Evolutionary conservation across 2,329 filamentous ascomycete genomes (phyloP), one percentile per base, ranked within the genome.

Genomic region (Acrodontium crateriforme): DNA sequence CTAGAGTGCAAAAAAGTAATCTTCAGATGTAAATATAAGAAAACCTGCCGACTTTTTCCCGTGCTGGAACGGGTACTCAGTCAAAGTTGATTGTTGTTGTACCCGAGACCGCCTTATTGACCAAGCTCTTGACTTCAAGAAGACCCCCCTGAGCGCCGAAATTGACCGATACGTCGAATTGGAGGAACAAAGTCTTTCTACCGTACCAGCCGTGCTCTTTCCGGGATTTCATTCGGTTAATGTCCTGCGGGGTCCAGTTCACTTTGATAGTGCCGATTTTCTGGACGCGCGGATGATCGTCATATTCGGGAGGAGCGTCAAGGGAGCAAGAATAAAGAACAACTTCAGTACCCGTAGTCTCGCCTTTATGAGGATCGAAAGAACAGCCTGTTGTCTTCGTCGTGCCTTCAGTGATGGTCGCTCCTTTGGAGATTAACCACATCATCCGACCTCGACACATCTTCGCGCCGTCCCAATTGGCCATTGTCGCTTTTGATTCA

Each of bases 341-440:
- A 16, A 13, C 16, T 16, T 13, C 18, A 9, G 15, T 16, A 13
- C 18, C 18, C 24, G 18, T 6, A 8, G 16, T 16, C 9, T 26
- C 24, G 14, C 7, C 24, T 8, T 26, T 26, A 9, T 6, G 16
- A 12, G 24, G 13, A 8, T 13, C 13, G 6, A 26, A 16, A 12
- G 9, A 15, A 9, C 16, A 12, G 24, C 15, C 9, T 6, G 18
- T 8, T 8, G 24, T 7, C 6, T 16, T 6, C 15, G 10, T 14
- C 9, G 24, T 26, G 14, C 14, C 22, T 7, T 12, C 22, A 13
- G 22, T 7, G 9, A 7, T 24, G 8, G 15, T 16, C 9, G 13
- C 12, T 12, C 16, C 32, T 25, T 35, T 35, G 9, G 11, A 16
- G 15, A 28, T 20, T 13, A 35, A 12, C 32, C 32, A 35, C 9